Evolutionary conservation across 2,329 filamentous ascomycete genomes (phyloP).

Genomic region (Tolypocladium paradoxum): DNA sequence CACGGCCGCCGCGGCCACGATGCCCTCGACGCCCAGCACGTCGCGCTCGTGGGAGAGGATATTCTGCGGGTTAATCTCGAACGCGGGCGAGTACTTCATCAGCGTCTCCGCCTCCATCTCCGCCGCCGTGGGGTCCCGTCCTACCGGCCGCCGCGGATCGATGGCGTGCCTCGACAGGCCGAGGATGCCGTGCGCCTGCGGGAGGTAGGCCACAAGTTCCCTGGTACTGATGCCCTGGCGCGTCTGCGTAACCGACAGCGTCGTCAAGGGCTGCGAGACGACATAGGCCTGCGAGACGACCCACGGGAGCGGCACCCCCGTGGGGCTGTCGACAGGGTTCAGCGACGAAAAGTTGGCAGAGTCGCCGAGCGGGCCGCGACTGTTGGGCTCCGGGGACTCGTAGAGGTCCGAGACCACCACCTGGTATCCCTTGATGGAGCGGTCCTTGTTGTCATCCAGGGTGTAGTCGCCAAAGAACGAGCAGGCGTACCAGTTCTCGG

Average conservation of each 20-base stretch:
- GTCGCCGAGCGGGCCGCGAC: conserved; percentile 67
- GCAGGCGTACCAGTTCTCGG: conserved; percentile 94
- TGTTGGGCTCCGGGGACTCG: conserved; percentile 73
- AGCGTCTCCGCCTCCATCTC: conserved; percentile 76
- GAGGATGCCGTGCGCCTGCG: conserved; percentile 62
- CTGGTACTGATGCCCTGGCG: conserved; percentile 83
- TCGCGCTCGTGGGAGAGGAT: conserved; percentile 75
- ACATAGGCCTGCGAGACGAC: conserved; percentile 74
- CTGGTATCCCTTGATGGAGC: conserved; percentile 69
- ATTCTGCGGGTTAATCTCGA: conserved; percentile 77
- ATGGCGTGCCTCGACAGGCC: conserved; percentile 69
- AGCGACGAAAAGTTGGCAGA: conserved; percentile 69
- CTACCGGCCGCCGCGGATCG: conserved; percentile 78
- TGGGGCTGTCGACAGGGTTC: conserved; percentile 47
- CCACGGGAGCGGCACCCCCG: conserved; percentile 53
- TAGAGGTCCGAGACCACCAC: conserved; percentile 81
- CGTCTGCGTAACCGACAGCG: conserved; percentile 77
- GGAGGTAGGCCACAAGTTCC: conserved; percentile 69
- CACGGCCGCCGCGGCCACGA: conserved; percentile 66
- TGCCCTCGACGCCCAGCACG: conserved; percentile 60
- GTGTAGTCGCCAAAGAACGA: conserved; percentile 58
- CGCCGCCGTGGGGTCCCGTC: conserved; percentile 66
- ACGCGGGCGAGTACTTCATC: conserved; percentile 59
- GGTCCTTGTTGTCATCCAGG: conserved; percentile 41
- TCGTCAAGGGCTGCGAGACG: conserved; percentile 65